Percentiles rank a stretch among this genome's conserved stretches.
These are phyloP conservation scores for Cryptococcus maquisensis DNA, from an alignment of 1,284 basidiomycete genomes.

Conservation along the genomic window DNA sequence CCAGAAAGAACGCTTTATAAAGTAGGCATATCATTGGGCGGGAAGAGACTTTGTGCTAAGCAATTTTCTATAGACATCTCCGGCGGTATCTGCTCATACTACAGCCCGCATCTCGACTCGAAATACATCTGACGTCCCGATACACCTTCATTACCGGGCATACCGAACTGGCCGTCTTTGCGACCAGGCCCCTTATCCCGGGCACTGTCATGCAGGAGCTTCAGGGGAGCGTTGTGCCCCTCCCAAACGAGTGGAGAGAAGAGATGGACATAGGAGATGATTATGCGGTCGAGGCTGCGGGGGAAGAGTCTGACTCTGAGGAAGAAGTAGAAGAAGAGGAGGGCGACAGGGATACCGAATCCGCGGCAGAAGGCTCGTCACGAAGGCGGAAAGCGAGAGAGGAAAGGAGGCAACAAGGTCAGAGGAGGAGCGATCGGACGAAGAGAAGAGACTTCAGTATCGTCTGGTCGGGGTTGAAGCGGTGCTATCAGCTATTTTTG, in stretches of 20 bases:
- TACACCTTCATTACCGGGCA: conserved; percentile 42
- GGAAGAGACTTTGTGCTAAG: background rate
- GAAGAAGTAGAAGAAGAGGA: conserved; percentile 15
- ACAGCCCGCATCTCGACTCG: conserved; percentile 38
- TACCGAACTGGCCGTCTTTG: conserved; percentile 43
- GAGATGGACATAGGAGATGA: conserved; percentile 42
- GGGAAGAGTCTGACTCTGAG: conserved; percentile 27
- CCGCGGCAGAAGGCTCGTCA: conserved; percentile 2
- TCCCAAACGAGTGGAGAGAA: conserved; percentile 39
- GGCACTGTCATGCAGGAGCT: conserved; percentile 35
- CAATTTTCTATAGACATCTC: conserved; percentile 30
- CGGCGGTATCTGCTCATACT: conserved; percentile 40
- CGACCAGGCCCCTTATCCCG: conserved; percentile 31
- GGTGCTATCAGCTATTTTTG: conserved; percentile 44
- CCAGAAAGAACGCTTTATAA: conserved; percentile 32
- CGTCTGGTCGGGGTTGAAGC: conserved; percentile 39
- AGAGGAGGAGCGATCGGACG: conserved; percentile 32
- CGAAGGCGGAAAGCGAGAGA: conserved; percentile 12
- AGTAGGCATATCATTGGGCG: conserved; percentile 8
- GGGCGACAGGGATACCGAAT: conserved; percentile 2
- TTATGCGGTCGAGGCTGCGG: conserved; percentile 27
- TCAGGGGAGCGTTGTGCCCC: conserved; percentile 39
- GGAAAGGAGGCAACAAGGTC: conserved; percentile 14
- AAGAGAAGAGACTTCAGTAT: conserved; percentile 46
- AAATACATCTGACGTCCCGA: conserved; percentile 42